Percentiles rank a stretch among this genome's conserved stretches.
phyloP scores from a whole-genome alignment of 2,329 filamentous ascomycete species.

The Paraphoma chrysanthemicola region DNA sequence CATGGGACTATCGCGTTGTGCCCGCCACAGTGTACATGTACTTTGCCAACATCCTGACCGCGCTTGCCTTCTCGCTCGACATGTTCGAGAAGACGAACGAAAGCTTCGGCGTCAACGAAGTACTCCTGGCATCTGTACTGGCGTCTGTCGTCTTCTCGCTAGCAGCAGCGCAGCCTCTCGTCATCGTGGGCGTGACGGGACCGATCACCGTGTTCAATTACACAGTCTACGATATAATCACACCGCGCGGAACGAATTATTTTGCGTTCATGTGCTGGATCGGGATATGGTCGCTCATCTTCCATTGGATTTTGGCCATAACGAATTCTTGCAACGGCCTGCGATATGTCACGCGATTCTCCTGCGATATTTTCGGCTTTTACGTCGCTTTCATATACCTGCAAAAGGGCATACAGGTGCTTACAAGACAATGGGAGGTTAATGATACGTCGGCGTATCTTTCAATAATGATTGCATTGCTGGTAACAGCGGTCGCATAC shows the following conservation, averaged over 20 bases:
- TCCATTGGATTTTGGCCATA: slow-evolving; percentile 84
- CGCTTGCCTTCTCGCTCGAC: slow-evolving; percentile 86
- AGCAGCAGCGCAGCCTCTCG: slow-evolving; percentile 81
- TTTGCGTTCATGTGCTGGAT: slow-evolving; percentile 93
- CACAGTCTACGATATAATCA: slow-evolving; percentile 89
- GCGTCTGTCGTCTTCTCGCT: slow-evolving; percentile 82
- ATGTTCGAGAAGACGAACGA: slow-evolving; percentile 90
- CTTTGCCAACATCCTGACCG: slow-evolving; percentile 90
- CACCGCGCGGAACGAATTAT: slow-evolving; percentile 78
- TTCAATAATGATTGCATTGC: slow-evolving; percentile 75
- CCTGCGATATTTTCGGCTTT: slow-evolving; percentile 93
- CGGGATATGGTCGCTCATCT: slow-evolving; percentile 82
- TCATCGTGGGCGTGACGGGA: slow-evolving; percentile 91
- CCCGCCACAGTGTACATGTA: slow-evolving; percentile 93
- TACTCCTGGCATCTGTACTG: slow-evolving; percentile 83
- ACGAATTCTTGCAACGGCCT: slow-evolving; percentile 88
- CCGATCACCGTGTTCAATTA: slow-evolving; percentile 95
- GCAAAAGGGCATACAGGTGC: slow-evolving; percentile 87
- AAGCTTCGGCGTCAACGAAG: slow-evolving; percentile 90
- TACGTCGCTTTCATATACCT: slow-evolving; percentile 93
- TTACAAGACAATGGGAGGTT: slow-evolving; percentile 73
- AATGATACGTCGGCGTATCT: slow-evolving; percentile 74
- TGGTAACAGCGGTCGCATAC: slow-evolving; percentile 81
- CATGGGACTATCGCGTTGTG: slow-evolving; percentile 88
- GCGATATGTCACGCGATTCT: slow-evolving; percentile 89